Evolutionary conservation across 768 basidiomycete species (phyloP).

Genomic region (Kockovaella imperatae): DNA sequence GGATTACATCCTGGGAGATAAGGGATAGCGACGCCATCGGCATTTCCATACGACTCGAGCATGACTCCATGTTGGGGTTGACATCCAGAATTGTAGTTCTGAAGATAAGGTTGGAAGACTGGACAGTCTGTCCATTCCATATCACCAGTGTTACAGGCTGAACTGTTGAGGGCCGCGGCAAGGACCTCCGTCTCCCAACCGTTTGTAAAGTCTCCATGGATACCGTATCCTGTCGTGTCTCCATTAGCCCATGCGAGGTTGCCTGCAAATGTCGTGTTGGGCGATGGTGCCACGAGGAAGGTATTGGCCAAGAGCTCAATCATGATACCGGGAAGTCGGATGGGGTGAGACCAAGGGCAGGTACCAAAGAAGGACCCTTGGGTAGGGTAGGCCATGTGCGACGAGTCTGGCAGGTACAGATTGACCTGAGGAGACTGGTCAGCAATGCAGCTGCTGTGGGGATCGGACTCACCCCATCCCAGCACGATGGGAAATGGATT

Average conservation of each 20-base stretch:
- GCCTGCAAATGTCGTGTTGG: constrained; percentile 34
- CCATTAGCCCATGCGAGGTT: constrained; percentile 50
- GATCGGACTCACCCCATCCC: too few relatives aligned
- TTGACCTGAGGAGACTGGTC: too few relatives aligned
- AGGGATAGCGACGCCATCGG: constrained; percentile 20
- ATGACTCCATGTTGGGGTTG: constrained; percentile 24
- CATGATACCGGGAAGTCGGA: constrained; percentile 36
- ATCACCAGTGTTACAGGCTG: constrained; percentile 21
- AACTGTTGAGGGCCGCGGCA: constrained; percentile 51
- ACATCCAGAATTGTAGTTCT: constrained; percentile 22
- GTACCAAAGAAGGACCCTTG: constrained; percentile 6
- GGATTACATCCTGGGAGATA: constrained; percentile 39
- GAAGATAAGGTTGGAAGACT: constrained; percentile 17
- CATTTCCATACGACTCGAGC: constrained; percentile 14
- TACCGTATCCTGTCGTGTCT: constrained; percentile 59
- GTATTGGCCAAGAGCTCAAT: too few relatives aligned
- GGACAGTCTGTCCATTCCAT: too few relatives aligned
- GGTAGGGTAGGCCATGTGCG: constrained; percentile 29
- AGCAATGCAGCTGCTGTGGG: too few relatives aligned
- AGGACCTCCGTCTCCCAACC: constrained; percentile 57
- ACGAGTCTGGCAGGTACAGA: constrained; percentile 26
- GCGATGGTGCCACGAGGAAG: constrained; percentile 20
- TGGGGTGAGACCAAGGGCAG: constrained; percentile 31
- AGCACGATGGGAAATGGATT: constrained; percentile 32
- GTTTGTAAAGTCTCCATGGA: constrained; percentile 42